A percentile compares a stretch with the other conserved stretches of the same genome.
These are phyloP conservation scores for Effrenium voratum DNA, from an alignment of 73 alveolate genomes.

Conservation along the genomic window DNA sequence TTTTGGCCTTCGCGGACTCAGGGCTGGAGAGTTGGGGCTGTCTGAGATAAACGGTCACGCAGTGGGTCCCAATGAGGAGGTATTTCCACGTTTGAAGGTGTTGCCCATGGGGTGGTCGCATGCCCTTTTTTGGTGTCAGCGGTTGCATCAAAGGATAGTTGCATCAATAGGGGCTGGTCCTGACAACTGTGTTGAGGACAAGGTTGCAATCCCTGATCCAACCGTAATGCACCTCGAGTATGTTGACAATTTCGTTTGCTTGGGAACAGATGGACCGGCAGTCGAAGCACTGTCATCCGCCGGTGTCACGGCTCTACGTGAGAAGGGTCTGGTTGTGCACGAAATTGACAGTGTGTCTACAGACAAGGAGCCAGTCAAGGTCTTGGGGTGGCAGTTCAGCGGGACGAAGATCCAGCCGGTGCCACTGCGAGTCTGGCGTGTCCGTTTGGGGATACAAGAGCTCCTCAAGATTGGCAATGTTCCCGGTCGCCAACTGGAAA, in stretches of 20 bases:
- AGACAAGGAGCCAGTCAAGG: neutral
- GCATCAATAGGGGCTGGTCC: neutral
- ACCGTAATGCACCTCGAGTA: neutral
- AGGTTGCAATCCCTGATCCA: neutral
- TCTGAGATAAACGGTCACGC: neutral
- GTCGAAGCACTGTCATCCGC: neutral
- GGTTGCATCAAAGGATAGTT: neutral
- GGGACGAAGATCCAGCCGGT: neutral
- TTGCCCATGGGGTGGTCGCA: constrained; percentile 52
- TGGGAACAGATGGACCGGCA: neutral
- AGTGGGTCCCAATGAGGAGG: too few relatives aligned
- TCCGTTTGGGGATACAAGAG: neutral
- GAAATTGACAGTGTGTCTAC: neutral
- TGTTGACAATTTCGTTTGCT: constrained; percentile 33
- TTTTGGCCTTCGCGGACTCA: neutral
- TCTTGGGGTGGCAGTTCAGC: constrained; percentile 35
- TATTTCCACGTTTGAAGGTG: neutral
- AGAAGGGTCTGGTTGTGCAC: constrained; percentile 27
- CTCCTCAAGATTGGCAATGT: neutral
- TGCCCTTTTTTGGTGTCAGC: constrained; percentile 34
- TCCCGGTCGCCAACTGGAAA: neutral
- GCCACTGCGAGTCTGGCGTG: neutral
- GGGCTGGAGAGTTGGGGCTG: neutral
- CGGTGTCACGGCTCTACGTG: neutral
- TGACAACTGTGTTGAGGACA: neutral